phyloP scores from a whole-genome alignment of 345 rosid genomes.

The Salix arbutifolia region DNA sequence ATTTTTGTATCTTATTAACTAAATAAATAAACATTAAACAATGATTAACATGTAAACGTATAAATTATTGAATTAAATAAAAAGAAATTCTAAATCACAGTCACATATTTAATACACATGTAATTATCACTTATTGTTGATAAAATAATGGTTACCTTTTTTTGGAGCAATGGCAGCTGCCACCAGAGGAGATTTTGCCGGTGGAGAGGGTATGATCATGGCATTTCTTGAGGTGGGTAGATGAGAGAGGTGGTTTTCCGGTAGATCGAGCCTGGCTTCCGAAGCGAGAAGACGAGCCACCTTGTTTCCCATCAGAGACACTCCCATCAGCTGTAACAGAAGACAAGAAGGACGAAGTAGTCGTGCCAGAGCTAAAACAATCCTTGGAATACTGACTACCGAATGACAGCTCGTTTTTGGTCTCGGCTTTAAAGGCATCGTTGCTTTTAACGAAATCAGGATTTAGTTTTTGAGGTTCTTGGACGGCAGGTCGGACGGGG shows the following conservation, averaged over 20 bases:
- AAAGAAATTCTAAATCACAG: no score
- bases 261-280: background rate
- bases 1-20: no score
- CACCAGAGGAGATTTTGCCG: background rate
- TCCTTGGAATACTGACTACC: background rate
- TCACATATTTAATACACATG: background rate
- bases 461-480: background rate
- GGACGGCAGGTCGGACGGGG: background rate
- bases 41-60: no score
- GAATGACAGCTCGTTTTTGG: background rate
- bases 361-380: background rate
- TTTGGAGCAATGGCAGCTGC: slow-evolving; percentile 33
- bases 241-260: background rate
- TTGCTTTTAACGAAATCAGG: background rate
- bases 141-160: slow-evolving; percentile 16
- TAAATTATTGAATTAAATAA: no score
- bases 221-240: background rate
- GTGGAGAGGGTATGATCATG: background rate
- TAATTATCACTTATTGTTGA: background rate
- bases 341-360: background rate
- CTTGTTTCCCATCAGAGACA: background rate
- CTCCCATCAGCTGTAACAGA: background rate
- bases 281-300: background rate
- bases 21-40: no score
- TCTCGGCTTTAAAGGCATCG: background rate